These are phyloP conservation scores for Trametes cubensis DNA, from an alignment of 768 basidiomycete genomes.

Conservation along the genomic window DNA sequence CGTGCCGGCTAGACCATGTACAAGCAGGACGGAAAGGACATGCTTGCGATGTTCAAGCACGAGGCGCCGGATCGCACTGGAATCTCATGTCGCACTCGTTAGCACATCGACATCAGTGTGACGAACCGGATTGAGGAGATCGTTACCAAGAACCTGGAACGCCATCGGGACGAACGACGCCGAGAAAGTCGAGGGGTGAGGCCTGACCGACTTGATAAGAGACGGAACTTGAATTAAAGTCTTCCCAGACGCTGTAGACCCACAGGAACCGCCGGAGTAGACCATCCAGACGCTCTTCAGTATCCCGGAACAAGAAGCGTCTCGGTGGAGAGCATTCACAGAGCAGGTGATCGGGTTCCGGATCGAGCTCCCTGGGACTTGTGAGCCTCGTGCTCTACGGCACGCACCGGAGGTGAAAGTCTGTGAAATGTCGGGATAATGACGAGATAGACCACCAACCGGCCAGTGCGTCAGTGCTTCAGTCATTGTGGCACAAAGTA, in stretches of 20 bases:
- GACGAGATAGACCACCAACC: constrained; percentile 7
- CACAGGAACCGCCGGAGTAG: constrained; percentile 17
- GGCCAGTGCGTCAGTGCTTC: neutral
- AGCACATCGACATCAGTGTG: constrained; percentile 22
- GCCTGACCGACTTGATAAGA: constrained; percentile 28
- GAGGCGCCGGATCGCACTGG: constrained; percentile 32
- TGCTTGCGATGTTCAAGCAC: constrained; percentile 24
- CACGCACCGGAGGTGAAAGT: constrained; percentile 15
- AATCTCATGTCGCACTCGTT: constrained; percentile 27
- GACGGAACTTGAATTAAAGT: constrained; percentile 28
- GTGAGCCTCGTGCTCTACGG: constrained; percentile 19
- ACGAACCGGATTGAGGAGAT: constrained; percentile 22
- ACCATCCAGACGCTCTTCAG: constrained; percentile 12
- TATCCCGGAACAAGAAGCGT: constrained; percentile 13
- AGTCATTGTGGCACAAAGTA: neutral
- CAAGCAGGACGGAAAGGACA: constrained; percentile 26
- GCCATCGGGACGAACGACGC: constrained; percentile 23
- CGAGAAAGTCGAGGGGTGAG: constrained; percentile 18
- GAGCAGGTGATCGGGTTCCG: constrained; percentile 27
- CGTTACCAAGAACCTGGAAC: constrained; percentile 25
- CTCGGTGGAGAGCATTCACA: constrained; percentile 12
- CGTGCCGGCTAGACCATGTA: constrained; percentile 34
- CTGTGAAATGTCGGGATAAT: constrained; percentile 13
- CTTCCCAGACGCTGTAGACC: constrained; percentile 23
- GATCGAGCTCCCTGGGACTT: constrained; percentile 24